These are phyloP conservation scores for Salix dunnii DNA, from an alignment of 345 rosid genomes.

Conservation along the genomic window DNA sequence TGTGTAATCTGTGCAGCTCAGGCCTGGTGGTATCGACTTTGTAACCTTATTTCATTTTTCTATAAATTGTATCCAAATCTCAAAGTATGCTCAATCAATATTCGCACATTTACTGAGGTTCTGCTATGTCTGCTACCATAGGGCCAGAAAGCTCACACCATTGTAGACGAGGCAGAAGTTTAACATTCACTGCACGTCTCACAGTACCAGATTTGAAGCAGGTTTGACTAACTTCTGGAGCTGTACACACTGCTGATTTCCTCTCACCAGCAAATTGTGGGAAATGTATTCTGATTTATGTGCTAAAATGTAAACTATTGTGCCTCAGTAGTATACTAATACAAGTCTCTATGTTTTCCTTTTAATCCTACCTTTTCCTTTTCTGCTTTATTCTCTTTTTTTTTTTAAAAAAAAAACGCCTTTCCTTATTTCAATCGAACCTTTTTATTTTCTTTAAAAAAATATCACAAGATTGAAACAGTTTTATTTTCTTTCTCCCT, in stretches of 20 bases:
- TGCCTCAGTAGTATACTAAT: background rate
- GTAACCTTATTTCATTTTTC: background rate
- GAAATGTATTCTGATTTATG: constrained; percentile 9
- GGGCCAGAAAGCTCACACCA: background rate
- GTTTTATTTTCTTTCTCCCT: background rate
- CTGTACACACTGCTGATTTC: background rate
- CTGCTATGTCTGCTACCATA: background rate
- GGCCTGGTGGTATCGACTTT: background rate
- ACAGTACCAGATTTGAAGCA: background rate
- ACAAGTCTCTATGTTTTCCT: constrained; percentile 1
- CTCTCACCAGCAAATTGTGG: background rate
- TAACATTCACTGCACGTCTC: background rate
- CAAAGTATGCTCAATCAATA: background rate
- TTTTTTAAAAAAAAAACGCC: background rate
- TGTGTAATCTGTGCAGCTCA: background rate
- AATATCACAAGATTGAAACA: background rate
- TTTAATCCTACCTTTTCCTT: background rate
- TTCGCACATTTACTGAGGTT: background rate
- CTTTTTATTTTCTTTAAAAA: too few relatives aligned
- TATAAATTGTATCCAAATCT: background rate
- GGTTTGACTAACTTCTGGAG: constrained; percentile 20
- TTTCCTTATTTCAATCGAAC: background rate
- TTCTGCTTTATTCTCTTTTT: background rate
- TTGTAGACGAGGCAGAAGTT: background rate
- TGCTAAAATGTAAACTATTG: constrained; percentile 15